These are phyloP conservation scores for Dendrocalamus latiflorus DNA, from an alignment of 202 grass and related monocot species.

Conservation along the genomic window DNA sequence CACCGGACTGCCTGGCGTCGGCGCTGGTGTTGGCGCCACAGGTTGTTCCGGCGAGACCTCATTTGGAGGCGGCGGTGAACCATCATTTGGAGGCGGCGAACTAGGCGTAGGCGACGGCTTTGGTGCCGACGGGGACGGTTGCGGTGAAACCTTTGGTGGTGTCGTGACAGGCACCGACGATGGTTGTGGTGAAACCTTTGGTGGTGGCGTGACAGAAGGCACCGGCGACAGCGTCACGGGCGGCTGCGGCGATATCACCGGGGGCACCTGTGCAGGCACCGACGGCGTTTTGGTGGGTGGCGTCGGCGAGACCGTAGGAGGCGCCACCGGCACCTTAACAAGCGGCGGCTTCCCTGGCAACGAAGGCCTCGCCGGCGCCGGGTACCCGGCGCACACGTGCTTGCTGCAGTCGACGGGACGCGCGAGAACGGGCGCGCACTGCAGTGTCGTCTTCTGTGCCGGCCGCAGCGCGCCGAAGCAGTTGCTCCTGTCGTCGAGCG, in stretches of 20 bases:
- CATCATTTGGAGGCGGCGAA: neutral
- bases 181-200: neutral
- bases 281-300: neutral
- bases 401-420: conserved; percentile 52
- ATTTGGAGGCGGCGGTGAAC: too few species aligned
- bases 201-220: neutral
- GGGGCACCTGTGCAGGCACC: neutral
- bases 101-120: neutral
- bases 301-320: neutral
- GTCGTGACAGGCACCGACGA: neutral
- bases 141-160: neutral
- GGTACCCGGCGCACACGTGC: conserved; percentile 26
- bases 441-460: conserved; percentile 46
- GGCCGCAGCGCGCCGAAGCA: conserved; percentile 52
- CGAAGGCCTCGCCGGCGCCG: neutral
- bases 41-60: neutral
- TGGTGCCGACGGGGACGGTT: neutral
- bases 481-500: conserved; percentile 57
- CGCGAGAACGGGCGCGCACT: conserved; percentile 45
- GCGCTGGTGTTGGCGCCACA: neutral
- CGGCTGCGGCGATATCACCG: neutral
- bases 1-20: neutral
- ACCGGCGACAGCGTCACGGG: neutral
- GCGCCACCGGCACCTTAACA: neutral
- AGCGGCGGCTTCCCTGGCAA: conserved; percentile 9